Percentiles rank a stretch among this genome's conserved stretches.
phyloP scores from a whole-genome alignment of 768 basidiomycete genomes.

The Sarcomyxa edulis region DNA sequence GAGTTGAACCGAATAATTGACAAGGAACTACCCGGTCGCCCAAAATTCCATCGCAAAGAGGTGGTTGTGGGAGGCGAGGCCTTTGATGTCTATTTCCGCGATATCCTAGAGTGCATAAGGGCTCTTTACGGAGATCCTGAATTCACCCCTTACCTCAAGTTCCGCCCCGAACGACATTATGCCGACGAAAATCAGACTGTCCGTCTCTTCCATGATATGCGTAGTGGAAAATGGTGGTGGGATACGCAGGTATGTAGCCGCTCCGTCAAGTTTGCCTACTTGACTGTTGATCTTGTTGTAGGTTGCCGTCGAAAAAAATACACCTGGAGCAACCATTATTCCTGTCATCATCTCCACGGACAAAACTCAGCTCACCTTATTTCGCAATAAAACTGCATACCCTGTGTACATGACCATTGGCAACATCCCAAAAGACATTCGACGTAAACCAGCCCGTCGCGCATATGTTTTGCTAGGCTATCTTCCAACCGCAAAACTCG shows the following conservation, averaged over 20 bases:
- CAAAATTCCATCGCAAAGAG: conserved; percentile 16
- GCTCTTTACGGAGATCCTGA: conserved; percentile 18
- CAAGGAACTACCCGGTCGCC: conserved; percentile 17
- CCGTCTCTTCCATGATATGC: conserved; percentile 34
- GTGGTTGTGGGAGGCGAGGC: conserved; percentile 18
- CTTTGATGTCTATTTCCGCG: conserved; percentile 16
- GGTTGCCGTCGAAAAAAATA: conserved; percentile 7
- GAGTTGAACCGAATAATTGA: conserved; percentile 30
- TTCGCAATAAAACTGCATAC: conserved; percentile 32
- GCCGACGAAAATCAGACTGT: conserved; percentile 6
- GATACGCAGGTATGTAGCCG: conserved; percentile 32
- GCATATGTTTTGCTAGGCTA: conserved; percentile 35
- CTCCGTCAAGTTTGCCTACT: conserved; percentile 18
- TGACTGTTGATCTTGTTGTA: conserved; percentile 19
- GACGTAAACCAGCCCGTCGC: conserved; percentile 22
- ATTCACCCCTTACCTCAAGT: conserved; percentile 12
- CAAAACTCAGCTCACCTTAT: conserved; percentile 32
- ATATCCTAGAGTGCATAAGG: conserved; percentile 16
- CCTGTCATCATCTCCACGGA: conserved; percentile 36
- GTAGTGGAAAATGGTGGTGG: conserved; percentile 52
- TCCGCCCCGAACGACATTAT: conserved; percentile 4
- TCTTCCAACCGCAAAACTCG: conserved; percentile 29
- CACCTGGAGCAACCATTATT: conserved; percentile 21
- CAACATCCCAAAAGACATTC: conserved; percentile 27
- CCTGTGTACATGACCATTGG: conserved; percentile 40